Evolutionary conservation across 116 monocot species (phyloP).

Genomic region (Phalaenopsis hybrid): DNA sequence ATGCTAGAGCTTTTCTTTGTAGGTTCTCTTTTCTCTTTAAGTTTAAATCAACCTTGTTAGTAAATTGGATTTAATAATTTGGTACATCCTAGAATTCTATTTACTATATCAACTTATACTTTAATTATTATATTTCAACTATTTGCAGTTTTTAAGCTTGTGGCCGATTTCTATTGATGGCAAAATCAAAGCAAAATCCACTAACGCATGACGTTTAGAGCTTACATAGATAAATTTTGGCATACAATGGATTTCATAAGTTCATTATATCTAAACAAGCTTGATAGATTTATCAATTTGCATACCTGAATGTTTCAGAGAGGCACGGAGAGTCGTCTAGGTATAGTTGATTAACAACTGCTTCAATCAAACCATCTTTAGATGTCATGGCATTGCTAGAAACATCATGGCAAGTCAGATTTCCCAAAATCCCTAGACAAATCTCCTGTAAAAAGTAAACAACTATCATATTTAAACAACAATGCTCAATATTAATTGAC

Average conservation of each 20-base stretch:
- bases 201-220: no score
- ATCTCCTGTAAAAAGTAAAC: slow-evolving; percentile 57
- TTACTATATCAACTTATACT: no score
- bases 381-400: slow-evolving; percentile 38
- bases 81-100: no score
- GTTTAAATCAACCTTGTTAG: no score
- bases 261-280: not conserved
- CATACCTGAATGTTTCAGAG: slow-evolving; percentile 74
- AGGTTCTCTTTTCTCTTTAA: no score
- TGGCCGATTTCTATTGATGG: no score
- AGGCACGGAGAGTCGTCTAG: slow-evolving; percentile 71
- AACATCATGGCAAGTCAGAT: slow-evolving; percentile 76
- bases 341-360: slow-evolving; percentile 56
- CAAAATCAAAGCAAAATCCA: no score
- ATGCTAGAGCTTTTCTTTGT: no score
- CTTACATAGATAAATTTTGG: not conserved
- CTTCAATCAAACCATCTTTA: slow-evolving; percentile 60
- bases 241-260: not conserved
- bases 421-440: slow-evolving; percentile 89
- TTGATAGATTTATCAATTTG: not conserved
- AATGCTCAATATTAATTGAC: not conserved
- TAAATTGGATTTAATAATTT: no score
- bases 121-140: no score
- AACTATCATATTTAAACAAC: not conserved
- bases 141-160: no score